Evolutionary conservation across 176 grass and related monocot species (phyloP).

Genomic region (Aegilops speltoides): DNA sequence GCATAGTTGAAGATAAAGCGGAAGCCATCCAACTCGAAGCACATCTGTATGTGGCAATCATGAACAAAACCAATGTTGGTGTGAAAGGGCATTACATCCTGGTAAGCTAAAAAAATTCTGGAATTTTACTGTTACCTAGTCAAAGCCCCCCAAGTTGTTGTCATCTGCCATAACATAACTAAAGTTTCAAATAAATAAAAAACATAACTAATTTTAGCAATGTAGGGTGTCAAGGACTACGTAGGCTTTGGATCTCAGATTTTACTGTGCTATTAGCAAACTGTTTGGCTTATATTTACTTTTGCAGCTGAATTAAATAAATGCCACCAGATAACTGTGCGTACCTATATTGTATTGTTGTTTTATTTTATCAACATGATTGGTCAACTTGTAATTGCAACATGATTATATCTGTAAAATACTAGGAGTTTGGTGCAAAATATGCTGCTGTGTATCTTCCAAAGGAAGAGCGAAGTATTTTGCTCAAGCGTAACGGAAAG

Average conservation of each 20-base stretch:
- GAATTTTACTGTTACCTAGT: neutral
- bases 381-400: neutral
- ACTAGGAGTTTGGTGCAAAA: constrained; percentile 24
- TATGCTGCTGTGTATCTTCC: constrained; percentile 27
- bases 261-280: neutral
- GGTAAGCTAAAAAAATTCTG: neutral
- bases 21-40: neutral
- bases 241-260: neutral
- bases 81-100: neutral
- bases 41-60: neutral
- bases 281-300: neutral
- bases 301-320: neutral
- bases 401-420: neutral
- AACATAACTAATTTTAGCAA: neutral
- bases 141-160: neutral
- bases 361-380: neutral
- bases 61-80: neutral
- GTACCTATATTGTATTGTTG: neutral
- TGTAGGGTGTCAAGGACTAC: neutral
- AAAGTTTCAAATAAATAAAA: too few relatives aligned
- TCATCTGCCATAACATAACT: neutral
- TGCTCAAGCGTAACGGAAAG: neutral
- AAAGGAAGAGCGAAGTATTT: neutral
- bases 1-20: neutral
- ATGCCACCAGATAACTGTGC: neutral